Evolutionary conservation across 164 flowering plant genomes (phyloP).

Genomic region (Stephania yunnanensis): DNA sequence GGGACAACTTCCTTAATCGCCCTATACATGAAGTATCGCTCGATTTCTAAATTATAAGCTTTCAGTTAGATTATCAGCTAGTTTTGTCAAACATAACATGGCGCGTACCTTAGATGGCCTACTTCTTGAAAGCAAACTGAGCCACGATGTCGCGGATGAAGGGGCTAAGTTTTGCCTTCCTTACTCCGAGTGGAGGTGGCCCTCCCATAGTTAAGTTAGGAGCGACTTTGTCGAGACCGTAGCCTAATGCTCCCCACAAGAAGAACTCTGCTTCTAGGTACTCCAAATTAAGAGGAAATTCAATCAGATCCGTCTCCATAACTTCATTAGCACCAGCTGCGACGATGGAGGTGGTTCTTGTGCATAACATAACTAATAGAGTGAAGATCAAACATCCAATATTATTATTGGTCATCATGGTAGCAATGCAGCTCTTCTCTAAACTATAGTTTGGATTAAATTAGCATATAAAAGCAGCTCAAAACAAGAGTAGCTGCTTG

Average conservation of each 20-base stretch:
- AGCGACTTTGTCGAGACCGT: slow-evolving; percentile 47
- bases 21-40: slow-evolving; percentile 25
- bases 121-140: slow-evolving; percentile 78
- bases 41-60: too few relatives aligned
- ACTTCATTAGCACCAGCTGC: too few relatives aligned
- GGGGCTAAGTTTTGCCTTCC: slow-evolving; percentile 41
- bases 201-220: slow-evolving; percentile 55
- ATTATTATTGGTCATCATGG: too few relatives aligned
- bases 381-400: too few relatives aligned
- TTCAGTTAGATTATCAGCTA: too few relatives aligned
- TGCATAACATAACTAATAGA: too few relatives aligned
- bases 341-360: too few relatives aligned
- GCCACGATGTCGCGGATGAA: slow-evolving; percentile 38
- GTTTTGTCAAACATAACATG: too few relatives aligned
- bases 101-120: slow-evolving; percentile 57
- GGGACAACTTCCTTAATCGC: slow-evolving; percentile 44
- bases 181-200: slow-evolving; percentile 59
- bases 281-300: slow-evolving; percentile 67
- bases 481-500: too few relatives aligned
- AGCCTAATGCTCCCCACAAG: slow-evolving; percentile 52
- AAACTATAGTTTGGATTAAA: too few relatives aligned
- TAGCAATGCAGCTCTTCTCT: too few relatives aligned
- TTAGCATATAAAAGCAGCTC: too few relatives aligned
- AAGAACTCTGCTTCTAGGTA: slow-evolving; percentile 79
- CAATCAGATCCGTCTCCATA: background rate